A percentile compares a stretch with the other conserved stretches of the same genome.
phyloP scores from a whole-genome alignment of 306 rosid genomes.

The Fragaria iinumae region DNA sequence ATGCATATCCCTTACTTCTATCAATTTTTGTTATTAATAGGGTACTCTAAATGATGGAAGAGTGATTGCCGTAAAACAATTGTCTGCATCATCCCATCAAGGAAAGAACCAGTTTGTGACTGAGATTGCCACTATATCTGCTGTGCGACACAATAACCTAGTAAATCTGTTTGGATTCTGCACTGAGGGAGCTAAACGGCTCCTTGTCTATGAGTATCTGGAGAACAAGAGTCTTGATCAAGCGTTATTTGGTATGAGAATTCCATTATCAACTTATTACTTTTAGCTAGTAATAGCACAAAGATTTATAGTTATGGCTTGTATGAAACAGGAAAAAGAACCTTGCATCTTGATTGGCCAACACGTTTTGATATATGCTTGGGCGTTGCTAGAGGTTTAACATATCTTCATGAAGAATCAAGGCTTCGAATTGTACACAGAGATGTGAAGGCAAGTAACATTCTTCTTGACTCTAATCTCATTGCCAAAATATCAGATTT shows the following conservation, averaged over 20 bases:
- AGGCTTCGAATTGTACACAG: conserved; percentile 71
- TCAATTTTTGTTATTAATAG: conserved; percentile 31
- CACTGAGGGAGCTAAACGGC: conserved; percentile 60
- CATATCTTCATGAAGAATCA: conserved; percentile 81
- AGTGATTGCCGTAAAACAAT: conserved; percentile 77
- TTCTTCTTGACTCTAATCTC: conserved; percentile 62
- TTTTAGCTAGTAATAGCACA: background rate
- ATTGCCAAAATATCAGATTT: conserved; percentile 77
- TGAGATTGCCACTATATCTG: conserved; percentile 83
- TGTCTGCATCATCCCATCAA: conserved; percentile 70
- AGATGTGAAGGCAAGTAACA: conserved; percentile 83
- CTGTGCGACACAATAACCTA: conserved; percentile 79
- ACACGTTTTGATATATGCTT: conserved; percentile 20
- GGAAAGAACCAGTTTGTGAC: conserved; percentile 77
- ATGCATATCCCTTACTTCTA: too few species aligned
- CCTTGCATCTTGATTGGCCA: conserved; percentile 20
- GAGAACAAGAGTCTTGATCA: conserved; percentile 87
- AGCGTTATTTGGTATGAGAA: conserved; percentile 73
- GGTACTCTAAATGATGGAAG: conserved; percentile 77
- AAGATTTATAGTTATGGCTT: conserved; percentile 1
- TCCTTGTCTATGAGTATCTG: conserved; percentile 76
- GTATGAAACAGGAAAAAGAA: conserved; percentile 17
- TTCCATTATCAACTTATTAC: conserved; percentile 1
- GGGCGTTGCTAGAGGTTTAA: conserved; percentile 50
- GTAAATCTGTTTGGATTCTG: conserved; percentile 80